A percentile compares a stretch with the other conserved stretches of the same genome.
These are phyloP conservation scores for Solanum commersonii DNA, from an alignment of 257 asterid species.

Conservation along the genomic window DNA sequence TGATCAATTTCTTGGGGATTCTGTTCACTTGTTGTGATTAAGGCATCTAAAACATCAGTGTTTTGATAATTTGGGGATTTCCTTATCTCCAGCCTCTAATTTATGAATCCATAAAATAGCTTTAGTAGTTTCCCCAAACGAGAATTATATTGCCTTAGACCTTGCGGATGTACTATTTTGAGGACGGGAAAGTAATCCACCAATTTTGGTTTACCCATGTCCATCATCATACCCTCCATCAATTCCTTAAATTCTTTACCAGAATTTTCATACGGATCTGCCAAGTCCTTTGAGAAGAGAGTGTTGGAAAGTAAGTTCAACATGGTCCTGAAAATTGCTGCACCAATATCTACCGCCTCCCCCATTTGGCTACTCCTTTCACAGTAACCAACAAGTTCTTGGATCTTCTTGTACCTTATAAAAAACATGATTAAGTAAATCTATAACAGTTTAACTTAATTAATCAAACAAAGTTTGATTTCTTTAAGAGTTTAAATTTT, in stretches of 20 bases:
- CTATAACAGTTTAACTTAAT: neutral
- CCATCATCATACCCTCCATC: slow-evolving; percentile 21
- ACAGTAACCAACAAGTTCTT: slow-evolving; percentile 23
- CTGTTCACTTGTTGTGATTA: neutral
- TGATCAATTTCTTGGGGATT: neutral
- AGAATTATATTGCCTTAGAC: neutral
- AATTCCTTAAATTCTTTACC: slow-evolving; percentile 29
- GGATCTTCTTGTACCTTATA: slow-evolving; percentile 11
- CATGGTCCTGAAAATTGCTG: slow-evolving; percentile 13
- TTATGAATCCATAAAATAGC: neutral
- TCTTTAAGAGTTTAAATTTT: neutral
- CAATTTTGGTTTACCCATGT: slow-evolving; percentile 23
- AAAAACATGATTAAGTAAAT: too few relatives aligned
- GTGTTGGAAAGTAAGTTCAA: slow-evolving; percentile 42
- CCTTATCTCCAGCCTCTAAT: neutral
- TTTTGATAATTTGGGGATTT: neutral
- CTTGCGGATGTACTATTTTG: slow-evolving; percentile 28
- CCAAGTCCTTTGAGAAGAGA: slow-evolving; percentile 43
- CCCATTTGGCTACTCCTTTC: slow-evolving; percentile 19
- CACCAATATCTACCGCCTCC: slow-evolving; percentile 15
- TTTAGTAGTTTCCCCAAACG: neutral
- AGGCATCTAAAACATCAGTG: neutral
- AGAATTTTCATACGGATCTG: slow-evolving; percentile 26
- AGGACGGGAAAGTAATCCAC: slow-evolving; percentile 42
- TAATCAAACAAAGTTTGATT: too few relatives aligned